Percentiles rank a stretch among this genome's conserved stretches.
phyloP scores from a whole-genome alignment of 441 rosid species.

The Cnidoscolus chayamansa region DNA sequence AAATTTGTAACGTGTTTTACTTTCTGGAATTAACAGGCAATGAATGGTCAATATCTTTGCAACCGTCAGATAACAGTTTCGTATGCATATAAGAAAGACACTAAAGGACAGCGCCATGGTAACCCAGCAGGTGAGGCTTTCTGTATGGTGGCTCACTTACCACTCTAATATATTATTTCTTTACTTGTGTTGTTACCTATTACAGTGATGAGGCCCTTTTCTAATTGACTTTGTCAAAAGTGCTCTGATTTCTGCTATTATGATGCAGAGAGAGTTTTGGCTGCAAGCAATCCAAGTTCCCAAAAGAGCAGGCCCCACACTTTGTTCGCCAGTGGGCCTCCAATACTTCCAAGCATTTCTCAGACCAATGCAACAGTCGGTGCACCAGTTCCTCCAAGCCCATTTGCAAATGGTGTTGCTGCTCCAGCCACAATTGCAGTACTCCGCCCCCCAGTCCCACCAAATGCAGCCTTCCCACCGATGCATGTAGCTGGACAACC shows the following conservation, averaged over 20 bases:
- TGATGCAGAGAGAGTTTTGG: slow-evolving; percentile 86
- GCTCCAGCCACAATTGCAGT: slow-evolving; percentile 47
- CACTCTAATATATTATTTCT: background rate
- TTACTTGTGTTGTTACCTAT: background rate
- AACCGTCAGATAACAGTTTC: slow-evolving; percentile 96
- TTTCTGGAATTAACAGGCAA: slow-evolving; percentile 50
- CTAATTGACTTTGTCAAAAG: background rate
- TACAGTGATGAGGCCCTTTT: background rate
- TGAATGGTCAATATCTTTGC: slow-evolving; percentile 94
- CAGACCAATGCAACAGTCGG: slow-evolving; percentile 59
- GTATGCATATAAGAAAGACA: slow-evolving; percentile 95
- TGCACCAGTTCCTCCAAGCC: slow-evolving; percentile 53
- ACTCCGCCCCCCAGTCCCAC: slow-evolving; percentile 70
- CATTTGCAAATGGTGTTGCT: slow-evolving; percentile 55
- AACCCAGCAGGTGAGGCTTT: slow-evolving; percentile 81
- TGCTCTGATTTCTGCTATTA: slow-evolving; percentile 7
- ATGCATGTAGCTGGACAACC: slow-evolving; percentile 47
- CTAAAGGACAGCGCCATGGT: slow-evolving; percentile 97
- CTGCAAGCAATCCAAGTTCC: slow-evolving; percentile 79
- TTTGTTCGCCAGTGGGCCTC: slow-evolving; percentile 85
- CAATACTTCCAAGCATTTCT: slow-evolving; percentile 48
- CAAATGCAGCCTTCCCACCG: slow-evolving; percentile 37
- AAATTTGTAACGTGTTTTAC: background rate
- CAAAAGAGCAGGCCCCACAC: slow-evolving; percentile 95
- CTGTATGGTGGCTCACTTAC: background rate